Evolutionary conservation across 306 rosid species (phyloP), one percentile per base, ranked within the genome.

Genomic region (Dryas octopetala): DNA sequence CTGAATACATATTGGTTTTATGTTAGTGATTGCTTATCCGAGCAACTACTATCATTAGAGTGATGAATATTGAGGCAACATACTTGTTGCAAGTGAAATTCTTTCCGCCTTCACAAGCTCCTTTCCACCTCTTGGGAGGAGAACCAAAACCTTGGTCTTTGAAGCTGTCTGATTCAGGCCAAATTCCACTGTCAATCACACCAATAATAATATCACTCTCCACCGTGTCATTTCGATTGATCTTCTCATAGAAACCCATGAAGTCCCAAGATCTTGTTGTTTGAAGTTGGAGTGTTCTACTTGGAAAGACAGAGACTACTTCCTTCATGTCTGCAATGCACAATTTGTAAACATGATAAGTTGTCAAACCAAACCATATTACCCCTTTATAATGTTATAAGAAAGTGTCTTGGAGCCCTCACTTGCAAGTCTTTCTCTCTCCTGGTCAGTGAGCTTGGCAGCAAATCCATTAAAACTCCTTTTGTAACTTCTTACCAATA

Each of bases 241-340:
- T 6, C 6, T 19, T 78, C 16, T 69, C 15, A 7, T 4, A n/a
- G 38, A 78, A 47, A 0, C 83, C 78, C 70, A 83, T 32, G n/a
- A 70, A 83, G 55, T 83, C 83, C 86, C 83, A 83, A 11, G 80
- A 74, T 83, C 83, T 70, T 68, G 83, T 83, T 7, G 86, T 83
- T 15, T 83, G 80, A 13, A 74, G 70, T 6, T 74, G 68, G 12
- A 59, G 45, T 2, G 16, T 28, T 53, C 32, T 49, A 13, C 74
- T 77, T 12, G 77, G 74, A 7, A 78, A 83, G 28, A 83, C 63
- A 3, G 86, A 78, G 41, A 78, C 75, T 32, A 83, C 77, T 26
- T 72, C 83, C 16, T 77, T 51, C 76, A 64, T 50, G 43, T 65
- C 76, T 62, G 71, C 70, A 51, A 11, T 17, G 6, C 38, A 67